Conservation (phyloP, 441 rosid genomes). For the Lepidium campestre region DNA sequence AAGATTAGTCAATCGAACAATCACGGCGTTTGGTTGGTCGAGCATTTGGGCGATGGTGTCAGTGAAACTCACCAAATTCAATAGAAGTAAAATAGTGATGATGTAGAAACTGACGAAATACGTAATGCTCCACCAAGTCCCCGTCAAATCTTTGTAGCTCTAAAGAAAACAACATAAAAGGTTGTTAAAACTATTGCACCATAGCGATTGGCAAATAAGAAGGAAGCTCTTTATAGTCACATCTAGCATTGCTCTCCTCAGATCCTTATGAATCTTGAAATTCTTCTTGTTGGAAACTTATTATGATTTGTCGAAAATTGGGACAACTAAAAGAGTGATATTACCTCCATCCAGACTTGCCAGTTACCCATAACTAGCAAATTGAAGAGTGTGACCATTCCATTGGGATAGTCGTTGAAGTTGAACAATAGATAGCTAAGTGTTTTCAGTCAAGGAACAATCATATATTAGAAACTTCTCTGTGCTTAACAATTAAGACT, state of each 20-base stretch:
- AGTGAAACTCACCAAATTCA: conserved; percentile 74
- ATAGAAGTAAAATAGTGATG: conserved; percentile 66
- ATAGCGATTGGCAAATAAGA: neutral
- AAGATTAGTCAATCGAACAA: neutral
- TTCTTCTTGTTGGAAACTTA: conserved; percentile 3
- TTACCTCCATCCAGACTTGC: conserved; percentile 98
- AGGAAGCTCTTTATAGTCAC: neutral
- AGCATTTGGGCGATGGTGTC: neutral
- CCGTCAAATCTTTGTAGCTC: conserved; percentile 86
- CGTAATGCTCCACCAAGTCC: conserved; percentile 66
- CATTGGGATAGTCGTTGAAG: conserved; percentile 96
- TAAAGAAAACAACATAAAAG: conserved; percentile 31
- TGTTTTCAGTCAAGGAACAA: conserved; percentile 42
- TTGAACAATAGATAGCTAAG: conserved; percentile 79
- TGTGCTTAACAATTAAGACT: neutral
- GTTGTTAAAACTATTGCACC: neutral
- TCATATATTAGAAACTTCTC: neutral
- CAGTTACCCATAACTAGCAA: conserved; percentile 88
- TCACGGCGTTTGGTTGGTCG: neutral
- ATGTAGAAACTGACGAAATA: conserved; percentile 95
- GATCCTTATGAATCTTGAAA: neutral
- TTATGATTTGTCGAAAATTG: neutral
- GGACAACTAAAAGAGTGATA: neutral
- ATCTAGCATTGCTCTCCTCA: neutral
- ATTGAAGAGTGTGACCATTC: conserved; percentile 96